Evolutionary conservation across 2,329 filamentous ascomycete species (phyloP).

Genomic region (Fusarium caatingaense): DNA sequence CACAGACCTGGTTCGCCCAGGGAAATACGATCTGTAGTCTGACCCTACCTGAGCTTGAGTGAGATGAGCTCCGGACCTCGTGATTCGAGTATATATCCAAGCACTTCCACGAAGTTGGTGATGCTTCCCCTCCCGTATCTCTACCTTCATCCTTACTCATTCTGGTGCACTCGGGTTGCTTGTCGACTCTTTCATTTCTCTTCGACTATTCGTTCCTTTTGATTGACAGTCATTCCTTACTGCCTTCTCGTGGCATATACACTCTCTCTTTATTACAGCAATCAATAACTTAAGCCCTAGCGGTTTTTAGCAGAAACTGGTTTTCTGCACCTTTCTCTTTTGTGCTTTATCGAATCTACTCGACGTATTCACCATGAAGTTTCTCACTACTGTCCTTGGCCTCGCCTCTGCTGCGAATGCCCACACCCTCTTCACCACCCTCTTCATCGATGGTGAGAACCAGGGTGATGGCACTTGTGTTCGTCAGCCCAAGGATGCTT

Average conservation of each 20-base stretch:
- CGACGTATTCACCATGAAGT: slow-evolving; percentile 55
- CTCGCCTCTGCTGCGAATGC: slow-evolving; percentile 57
- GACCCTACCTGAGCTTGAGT: slow-evolving; percentile 17
- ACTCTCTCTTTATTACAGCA: slow-evolving; percentile 9
- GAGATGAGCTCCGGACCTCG: slow-evolving; percentile 1
- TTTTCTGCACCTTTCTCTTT: slow-evolving; percentile 32
- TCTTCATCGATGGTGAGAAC: slow-evolving; percentile 69
- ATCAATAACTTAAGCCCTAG: slow-evolving; percentile 35
- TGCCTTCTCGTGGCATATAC: slow-evolving; percentile 26
- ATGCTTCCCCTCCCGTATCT: slow-evolving; percentile 1
- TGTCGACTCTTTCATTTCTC: slow-evolving; percentile 15
- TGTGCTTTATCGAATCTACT: slow-evolving; percentile 3
- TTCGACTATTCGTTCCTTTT: slow-evolving; percentile 34
- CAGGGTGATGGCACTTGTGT: slow-evolving; percentile 80
- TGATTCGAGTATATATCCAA: slow-evolving; percentile 41
- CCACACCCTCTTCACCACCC: slow-evolving; percentile 73
- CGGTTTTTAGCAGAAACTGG: slow-evolving; percentile 42
- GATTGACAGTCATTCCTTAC: slow-evolving; percentile 39
- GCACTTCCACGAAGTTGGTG: slow-evolving; percentile 8
- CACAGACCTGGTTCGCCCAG: neutral
- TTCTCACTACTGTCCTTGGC: slow-evolving; percentile 48
- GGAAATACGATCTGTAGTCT: slow-evolving; percentile 18
- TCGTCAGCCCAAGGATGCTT: slow-evolving; percentile 69
- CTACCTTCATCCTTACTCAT: slow-evolving; percentile 34
- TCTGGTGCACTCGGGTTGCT: slow-evolving; percentile 36